These are phyloP conservation scores for Gentiana straminea DNA, from an alignment of 257 asterid genomes.

Conservation along the genomic window DNA sequence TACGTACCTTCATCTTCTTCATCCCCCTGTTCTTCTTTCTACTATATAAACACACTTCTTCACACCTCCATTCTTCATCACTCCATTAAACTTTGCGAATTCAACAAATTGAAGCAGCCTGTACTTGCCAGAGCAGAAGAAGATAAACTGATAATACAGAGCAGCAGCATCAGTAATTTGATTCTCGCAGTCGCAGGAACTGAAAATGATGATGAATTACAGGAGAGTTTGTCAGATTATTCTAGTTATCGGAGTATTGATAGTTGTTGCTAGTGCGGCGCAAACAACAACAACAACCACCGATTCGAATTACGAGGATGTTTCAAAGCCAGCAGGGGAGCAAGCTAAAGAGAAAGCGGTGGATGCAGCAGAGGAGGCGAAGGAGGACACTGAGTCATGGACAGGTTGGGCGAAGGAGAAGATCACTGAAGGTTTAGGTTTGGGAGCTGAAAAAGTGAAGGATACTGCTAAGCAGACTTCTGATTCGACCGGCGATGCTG, in stretches of 20 bases:
- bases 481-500: slow-evolving; percentile 25
- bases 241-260: background rate
- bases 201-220: background rate
- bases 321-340: background rate
- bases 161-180: too few relatives aligned
- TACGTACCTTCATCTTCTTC: too few relatives aligned
- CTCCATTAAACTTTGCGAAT: too few relatives aligned
- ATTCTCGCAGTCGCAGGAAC: too few relatives aligned
- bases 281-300: too few relatives aligned
- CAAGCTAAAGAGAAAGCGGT: slow-evolving; percentile 10
- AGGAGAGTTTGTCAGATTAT: background rate
- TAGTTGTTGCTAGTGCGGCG: background rate
- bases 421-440: slow-evolving; percentile 29
- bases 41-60: too few relatives aligned
- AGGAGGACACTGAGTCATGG: slow-evolving; percentile 38
- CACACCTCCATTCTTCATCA: too few relatives aligned
- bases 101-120: too few relatives aligned
- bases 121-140: too few relatives aligned
- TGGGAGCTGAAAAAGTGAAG: slow-evolving; percentile 10
- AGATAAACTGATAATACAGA: too few relatives aligned
- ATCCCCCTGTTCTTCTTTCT: too few relatives aligned
- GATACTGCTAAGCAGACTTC: slow-evolving; percentile 14
- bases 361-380: slow-evolving; percentile 8
- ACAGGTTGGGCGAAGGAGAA: slow-evolving; percentile 58
- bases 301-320: too few relatives aligned